Conservation (phyloP, 164 flowering plant genomes). For the Kingdonia uniflora region DNA sequence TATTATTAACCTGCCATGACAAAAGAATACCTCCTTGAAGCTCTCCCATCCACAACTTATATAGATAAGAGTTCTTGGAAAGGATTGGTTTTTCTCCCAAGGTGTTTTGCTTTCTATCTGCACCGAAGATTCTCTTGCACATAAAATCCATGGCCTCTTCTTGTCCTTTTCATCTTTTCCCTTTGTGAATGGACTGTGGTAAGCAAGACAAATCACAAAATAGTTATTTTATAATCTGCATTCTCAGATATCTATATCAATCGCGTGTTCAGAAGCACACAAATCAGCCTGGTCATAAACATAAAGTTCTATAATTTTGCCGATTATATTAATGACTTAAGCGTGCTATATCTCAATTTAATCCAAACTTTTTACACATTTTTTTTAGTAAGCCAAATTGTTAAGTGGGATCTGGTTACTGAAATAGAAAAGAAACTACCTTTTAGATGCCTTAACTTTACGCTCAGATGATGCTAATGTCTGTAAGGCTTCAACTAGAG, state of each 20-base stretch:
- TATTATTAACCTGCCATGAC: too few species aligned
- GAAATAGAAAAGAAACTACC: slow-evolving; percentile 28
- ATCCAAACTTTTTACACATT: background rate
- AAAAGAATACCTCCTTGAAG: slow-evolving; percentile 68
- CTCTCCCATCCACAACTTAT: slow-evolving; percentile 98
- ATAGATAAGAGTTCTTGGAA: slow-evolving; percentile 78
- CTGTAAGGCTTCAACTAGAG: slow-evolving; percentile 49
- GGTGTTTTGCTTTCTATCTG: slow-evolving; percentile 33
- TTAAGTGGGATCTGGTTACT: background rate
- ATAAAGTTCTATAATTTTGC: too few species aligned
- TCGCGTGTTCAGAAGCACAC: background rate
- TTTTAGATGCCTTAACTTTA: slow-evolving; percentile 34
- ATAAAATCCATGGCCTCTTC: slow-evolving; percentile 90
- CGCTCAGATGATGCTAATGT: slow-evolving; percentile 27
- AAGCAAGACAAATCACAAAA: too few species aligned
- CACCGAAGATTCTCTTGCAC: slow-evolving; percentile 66
- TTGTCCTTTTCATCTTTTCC: slow-evolving; percentile 77
- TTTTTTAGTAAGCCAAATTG: background rate
- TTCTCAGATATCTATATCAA: too few species aligned
- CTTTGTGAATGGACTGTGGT: slow-evolving; percentile 27
- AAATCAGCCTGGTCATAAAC: too few species aligned
- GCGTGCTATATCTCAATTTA: background rate
- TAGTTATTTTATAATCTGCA: too few species aligned
- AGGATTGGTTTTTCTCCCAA: slow-evolving; percentile 27
- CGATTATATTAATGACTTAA: too few species aligned